Base-by-base conservation (phyloP, 345 rosid genomes). In the Chamaenerion angustifolium region DNA sequence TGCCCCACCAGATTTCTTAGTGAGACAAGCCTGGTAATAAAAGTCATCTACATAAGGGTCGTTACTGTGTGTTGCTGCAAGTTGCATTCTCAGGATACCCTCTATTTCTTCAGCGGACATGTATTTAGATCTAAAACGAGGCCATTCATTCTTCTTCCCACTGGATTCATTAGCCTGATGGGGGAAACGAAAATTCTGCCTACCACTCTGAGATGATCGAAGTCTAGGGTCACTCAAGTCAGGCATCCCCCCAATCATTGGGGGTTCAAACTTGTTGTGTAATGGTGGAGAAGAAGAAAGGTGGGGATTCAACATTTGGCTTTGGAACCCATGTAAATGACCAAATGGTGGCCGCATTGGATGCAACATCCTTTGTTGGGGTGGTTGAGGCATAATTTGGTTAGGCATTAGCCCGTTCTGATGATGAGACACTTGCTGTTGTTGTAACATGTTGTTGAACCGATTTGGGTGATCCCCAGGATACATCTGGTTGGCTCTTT, bases 11-110 rank as follows among this genome's bases (percentile, higher is more conserved):
- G 82, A 71, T 65, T 87, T 92, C 71, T 76, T 92, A 12, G 95
- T 73, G 56, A 87, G 84, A 68, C 88, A 74, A 46, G 94, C 98
- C 76, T 87, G 98, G 71, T 87, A 81, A 61, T 92, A 87, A 67
- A 80, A 92, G 73, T 92, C 98, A 69, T 92, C 98, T 48, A 87
- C 82, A 42, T 92, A 92, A 0, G 98, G 98, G 49, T 92, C 98
- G 58, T 87, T 92, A 72, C 93, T 82, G 68, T 87, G 94, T 16
- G 90, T 87, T 17, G 98, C 95, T 61, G 75, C 85, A 60, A 78
- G 86, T 71, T 92, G 98, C 85, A 82, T 78, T 63, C 95, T 80
- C 43, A 87, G 81, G 63, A 87, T 84, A 58, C 72, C 72, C 60
- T 92, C 98, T 52, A 92, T 79, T 64, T 92, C 98, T 54, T 71